Evolutionary conservation across 345 rosid genomes (phyloP).

Genomic region (thale cress (Arabidopsis thaliana)): DNA sequence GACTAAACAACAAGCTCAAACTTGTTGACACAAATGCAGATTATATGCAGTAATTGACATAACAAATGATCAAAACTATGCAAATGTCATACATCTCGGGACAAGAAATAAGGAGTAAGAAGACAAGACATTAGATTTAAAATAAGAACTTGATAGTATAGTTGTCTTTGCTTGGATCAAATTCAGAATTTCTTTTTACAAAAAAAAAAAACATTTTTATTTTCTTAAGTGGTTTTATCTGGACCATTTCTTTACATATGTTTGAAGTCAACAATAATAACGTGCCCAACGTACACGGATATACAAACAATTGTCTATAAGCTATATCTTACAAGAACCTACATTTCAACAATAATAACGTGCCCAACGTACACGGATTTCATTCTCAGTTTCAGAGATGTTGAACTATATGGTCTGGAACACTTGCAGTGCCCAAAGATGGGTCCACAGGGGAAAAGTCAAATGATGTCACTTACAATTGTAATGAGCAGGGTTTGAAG

Average conservation of each 20-base stretch:
- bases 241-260: no score
- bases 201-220: no score
- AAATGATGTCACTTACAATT: constrained; percentile 1
- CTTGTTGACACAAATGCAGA: background rate
- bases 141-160: constrained; percentile 12
- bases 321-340: no score
- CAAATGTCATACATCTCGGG: constrained; percentile 5
- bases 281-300: no score
- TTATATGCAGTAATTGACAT: no score
- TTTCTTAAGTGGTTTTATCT: no score
- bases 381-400: background rate
- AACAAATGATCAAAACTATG: background rate
- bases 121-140: background rate
- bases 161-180: background rate
- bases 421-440: background rate
- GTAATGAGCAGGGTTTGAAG: background rate
- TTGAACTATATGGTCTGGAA: background rate
- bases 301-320: no score
- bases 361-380: background rate
- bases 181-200: no score
- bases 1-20: no score
- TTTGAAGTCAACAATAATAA: no score
- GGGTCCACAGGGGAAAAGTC: background rate
- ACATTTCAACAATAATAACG: no score
- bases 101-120: background rate